Percentiles rank a stretch among this genome's conserved stretches.
phyloP scores from a whole-genome alignment of 2,329 filamentous ascomycete genomes.

The Arthrinium puccinioides region DNA sequence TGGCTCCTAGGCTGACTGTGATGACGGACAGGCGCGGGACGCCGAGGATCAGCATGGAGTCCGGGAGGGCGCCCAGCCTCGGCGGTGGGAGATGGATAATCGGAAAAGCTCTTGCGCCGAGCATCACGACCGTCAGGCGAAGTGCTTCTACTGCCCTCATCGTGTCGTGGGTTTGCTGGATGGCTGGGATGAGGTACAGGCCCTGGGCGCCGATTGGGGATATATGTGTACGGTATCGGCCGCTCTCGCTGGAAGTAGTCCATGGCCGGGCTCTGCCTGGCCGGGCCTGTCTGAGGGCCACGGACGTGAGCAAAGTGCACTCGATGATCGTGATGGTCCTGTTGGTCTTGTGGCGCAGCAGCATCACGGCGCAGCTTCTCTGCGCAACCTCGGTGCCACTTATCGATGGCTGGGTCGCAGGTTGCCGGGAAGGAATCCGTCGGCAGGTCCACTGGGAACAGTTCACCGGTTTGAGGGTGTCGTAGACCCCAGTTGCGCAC shows the following conservation, averaged over 20 bases:
- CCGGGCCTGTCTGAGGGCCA: slow-evolving; percentile 16
- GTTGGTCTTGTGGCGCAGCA: slow-evolving; percentile 18
- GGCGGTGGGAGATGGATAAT: slow-evolving; percentile 33
- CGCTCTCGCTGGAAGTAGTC: slow-evolving; percentile 31
- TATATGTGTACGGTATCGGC: slow-evolving; percentile 19
- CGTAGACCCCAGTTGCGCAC: slow-evolving; percentile 70
- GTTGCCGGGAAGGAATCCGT: slow-evolving; percentile 59
- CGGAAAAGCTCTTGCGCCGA: slow-evolving; percentile 44
- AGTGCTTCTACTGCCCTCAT: slow-evolving; percentile 26
- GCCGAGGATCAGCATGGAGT: slow-evolving; percentile 16
- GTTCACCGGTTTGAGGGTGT: slow-evolving; percentile 65
- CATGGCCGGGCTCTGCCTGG: slow-evolving; percentile 19
- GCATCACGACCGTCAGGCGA: slow-evolving; percentile 32
- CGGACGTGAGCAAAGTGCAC: slow-evolving; percentile 24
- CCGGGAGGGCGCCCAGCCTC: slow-evolving; percentile 13
- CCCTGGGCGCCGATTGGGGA: slow-evolving; percentile 16
- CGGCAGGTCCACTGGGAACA: slow-evolving; percentile 55
- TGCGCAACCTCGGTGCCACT: slow-evolving; percentile 78
- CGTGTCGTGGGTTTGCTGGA: slow-evolving; percentile 14
- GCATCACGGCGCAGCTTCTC: slow-evolving; percentile 60
- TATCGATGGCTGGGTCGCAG: slow-evolving; percentile 72
- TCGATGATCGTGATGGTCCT: slow-evolving; percentile 16
- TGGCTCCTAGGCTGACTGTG: slow-evolving; percentile 19
- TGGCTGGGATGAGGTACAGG: slow-evolving; percentile 14
- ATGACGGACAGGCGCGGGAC: slow-evolving; percentile 13